These are phyloP conservation scores for Globisporangium recalcitrans DNA, from an alignment of 352 stramenopile genomes.

Conservation along the genomic window DNA sequence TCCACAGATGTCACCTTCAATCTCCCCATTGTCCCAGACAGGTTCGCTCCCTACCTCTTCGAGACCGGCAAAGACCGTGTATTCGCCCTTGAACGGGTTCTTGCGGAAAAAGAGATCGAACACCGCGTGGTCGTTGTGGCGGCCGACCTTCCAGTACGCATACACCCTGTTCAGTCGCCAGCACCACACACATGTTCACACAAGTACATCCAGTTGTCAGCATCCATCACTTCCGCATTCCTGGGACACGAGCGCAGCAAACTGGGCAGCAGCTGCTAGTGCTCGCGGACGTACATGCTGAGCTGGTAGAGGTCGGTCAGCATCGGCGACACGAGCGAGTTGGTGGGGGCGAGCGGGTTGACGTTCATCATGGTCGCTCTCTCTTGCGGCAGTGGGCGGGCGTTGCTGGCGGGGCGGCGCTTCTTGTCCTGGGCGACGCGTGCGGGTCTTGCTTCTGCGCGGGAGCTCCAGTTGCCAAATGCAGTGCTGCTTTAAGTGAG, in stretches of 20 bases:
- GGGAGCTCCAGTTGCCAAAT: slow-evolving; percentile 11
- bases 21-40: neutral
- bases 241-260: neutral
- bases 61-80: slow-evolving; percentile 92
- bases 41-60: slow-evolving; percentile 59
- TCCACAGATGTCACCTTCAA: neutral
- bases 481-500: no score
- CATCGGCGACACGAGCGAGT: slow-evolving; percentile 92
- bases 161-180: slow-evolving; percentile 88
- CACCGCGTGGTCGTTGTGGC: slow-evolving; percentile 90
- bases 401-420: no score
- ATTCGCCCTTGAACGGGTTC: slow-evolving; percentile 98
- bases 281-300: slow-evolving; percentile 59
- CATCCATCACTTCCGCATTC: slow-evolving; percentile 6
- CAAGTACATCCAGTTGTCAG: slow-evolving; percentile 3
- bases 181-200: neutral
- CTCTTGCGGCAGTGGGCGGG: neutral
- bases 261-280: neutral
- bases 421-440: neutral
- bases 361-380: slow-evolving; percentile 32
- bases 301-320: slow-evolving; percentile 99
- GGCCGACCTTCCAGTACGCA: slow-evolving; percentile 96
- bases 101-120: slow-evolving; percentile 99
- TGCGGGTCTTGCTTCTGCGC: slow-evolving; percentile 2
- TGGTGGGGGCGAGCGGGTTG: slow-evolving; percentile 74